Percentiles rank a stretch among this genome's conserved stretches.
These are phyloP conservation scores for Passiflora organensis DNA, from an alignment of 345 rosid genomes.

Conservation along the genomic window DNA sequence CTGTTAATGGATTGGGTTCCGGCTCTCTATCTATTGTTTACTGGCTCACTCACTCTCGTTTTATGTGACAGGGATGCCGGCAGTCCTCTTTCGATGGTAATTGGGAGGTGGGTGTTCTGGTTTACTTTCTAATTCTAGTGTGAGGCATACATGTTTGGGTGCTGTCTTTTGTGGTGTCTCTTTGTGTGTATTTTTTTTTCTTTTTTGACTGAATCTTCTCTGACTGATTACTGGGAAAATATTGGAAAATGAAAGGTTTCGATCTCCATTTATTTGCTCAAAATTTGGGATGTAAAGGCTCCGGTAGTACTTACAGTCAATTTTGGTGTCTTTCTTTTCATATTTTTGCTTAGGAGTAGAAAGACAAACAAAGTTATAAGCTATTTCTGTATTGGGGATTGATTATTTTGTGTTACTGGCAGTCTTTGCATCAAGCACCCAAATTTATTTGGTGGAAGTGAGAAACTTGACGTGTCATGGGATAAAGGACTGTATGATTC, in stretches of 20 bases:
- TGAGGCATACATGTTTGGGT: background rate
- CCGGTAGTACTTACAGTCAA: too few species aligned
- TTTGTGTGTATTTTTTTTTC: too few species aligned
- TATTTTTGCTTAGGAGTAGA: background rate
- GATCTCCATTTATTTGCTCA: too few species aligned
- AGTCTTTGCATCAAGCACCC: slow-evolving; percentile 93
- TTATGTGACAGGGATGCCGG: slow-evolving; percentile 41
- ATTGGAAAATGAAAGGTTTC: too few species aligned
- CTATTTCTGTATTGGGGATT: background rate
- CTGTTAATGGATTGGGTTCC: background rate
- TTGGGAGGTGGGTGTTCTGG: slow-evolving; percentile 62
- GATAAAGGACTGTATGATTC: slow-evolving; percentile 90
- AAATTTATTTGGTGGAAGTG: slow-evolving; percentile 95
- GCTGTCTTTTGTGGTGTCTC: too few species aligned
- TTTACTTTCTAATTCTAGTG: slow-evolving; percentile 1
- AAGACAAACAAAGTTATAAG: background rate
- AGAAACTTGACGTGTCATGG: slow-evolving; percentile 94
- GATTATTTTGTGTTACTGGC: slow-evolving; percentile 26
- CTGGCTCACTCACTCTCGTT: background rate
- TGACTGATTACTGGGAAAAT: background rate
- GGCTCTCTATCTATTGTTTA: background rate
- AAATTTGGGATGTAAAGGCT: too few species aligned
- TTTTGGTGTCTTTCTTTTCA: too few species aligned
- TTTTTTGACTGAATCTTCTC: background rate
- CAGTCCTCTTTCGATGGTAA: slow-evolving; percentile 81